These are phyloP conservation scores for Chrysosphaeria jannelii DNA, from an alignment of 2,329 filamentous ascomycete species.

Conservation along the genomic window DNA sequence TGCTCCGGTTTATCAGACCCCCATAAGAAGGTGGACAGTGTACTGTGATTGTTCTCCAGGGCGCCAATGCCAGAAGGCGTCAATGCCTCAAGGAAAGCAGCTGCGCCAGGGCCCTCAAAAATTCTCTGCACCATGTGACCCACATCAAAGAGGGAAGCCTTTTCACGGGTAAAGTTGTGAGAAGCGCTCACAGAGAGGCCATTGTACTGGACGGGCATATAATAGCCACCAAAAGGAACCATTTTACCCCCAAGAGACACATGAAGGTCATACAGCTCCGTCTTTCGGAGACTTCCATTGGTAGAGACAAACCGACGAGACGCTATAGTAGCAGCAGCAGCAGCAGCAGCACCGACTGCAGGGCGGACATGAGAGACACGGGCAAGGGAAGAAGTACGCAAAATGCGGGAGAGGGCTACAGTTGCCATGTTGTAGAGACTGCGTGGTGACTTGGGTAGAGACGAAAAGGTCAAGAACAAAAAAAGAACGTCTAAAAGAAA, in stretches of 20 bases:
- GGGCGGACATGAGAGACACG: no score
- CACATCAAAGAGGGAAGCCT: slow-evolving; percentile 83
- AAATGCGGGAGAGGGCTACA: no score
- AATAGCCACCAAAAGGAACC: slow-evolving; percentile 82
- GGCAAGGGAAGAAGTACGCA: no score
- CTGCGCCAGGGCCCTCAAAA: slow-evolving; percentile 52
- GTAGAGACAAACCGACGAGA: background rate
- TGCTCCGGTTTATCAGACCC: no score
- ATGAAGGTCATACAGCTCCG: slow-evolving; percentile 11
- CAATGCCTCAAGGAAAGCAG: slow-evolving; percentile 53
- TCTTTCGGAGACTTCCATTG: slow-evolving; percentile 7
- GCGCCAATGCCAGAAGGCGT: slow-evolving; percentile 45
- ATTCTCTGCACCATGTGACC: slow-evolving; percentile 88
- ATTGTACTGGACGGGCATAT: slow-evolving; percentile 77
- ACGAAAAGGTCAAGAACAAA: no score
- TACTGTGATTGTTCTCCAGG: slow-evolving; percentile 38
- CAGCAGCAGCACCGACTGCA: no score
- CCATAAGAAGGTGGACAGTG: slow-evolving; percentile 60
- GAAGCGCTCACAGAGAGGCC: slow-evolving; percentile 52
- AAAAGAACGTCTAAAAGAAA: no score
- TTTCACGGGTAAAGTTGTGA: slow-evolving; percentile 65
- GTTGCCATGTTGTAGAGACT: no score
- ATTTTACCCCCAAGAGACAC: slow-evolving; percentile 60
- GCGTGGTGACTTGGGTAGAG: no score
- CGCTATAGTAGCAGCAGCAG: slow-evolving; percentile 5